Conservation (phyloP, 176 grass and related monocot species). For the Melocanna baccifera region DNA sequence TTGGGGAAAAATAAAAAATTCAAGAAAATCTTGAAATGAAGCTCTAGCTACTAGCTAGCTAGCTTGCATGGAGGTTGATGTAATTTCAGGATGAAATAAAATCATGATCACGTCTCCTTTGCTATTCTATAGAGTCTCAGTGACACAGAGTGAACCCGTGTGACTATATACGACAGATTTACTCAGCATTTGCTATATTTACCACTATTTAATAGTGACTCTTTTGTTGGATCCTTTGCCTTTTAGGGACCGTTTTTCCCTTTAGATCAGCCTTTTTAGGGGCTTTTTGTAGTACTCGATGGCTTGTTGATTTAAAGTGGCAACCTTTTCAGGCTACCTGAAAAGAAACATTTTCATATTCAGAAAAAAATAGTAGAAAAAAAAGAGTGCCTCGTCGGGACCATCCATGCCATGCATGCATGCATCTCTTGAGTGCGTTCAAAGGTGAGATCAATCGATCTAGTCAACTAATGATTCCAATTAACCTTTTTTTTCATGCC, state of each 20-base stretch:
- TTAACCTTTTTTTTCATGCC: not conserved
- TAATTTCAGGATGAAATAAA: not conserved
- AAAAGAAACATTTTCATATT: not conserved
- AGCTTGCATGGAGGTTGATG: not conserved
- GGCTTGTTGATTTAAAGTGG: conserved; percentile 10
- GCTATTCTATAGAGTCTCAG: not conserved
- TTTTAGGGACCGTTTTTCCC: not conserved
- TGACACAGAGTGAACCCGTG: not conserved
- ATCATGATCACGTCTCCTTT: not conserved
- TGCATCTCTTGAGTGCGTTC: not conserved
- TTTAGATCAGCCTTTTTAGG: not conserved
- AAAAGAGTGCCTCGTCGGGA: not conserved
- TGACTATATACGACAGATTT: not conserved
- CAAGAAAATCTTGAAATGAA: not conserved
- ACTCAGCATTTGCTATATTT: not conserved
- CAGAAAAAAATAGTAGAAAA: not conserved
- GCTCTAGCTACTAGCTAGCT: too few relatives aligned
- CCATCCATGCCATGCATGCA: not conserved
- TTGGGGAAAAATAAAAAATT: not conserved
- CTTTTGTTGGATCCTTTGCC: conserved; percentile 21
- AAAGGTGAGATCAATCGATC: not conserved
- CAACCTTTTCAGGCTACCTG: not conserved
- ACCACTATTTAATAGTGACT: not conserved
- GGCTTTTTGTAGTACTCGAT: conserved; percentile 23
- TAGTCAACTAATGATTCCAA: not conserved